Conservation (phyloP, 2,329 filamentous ascomycete species). For the Aspergillus sp. region DNA sequence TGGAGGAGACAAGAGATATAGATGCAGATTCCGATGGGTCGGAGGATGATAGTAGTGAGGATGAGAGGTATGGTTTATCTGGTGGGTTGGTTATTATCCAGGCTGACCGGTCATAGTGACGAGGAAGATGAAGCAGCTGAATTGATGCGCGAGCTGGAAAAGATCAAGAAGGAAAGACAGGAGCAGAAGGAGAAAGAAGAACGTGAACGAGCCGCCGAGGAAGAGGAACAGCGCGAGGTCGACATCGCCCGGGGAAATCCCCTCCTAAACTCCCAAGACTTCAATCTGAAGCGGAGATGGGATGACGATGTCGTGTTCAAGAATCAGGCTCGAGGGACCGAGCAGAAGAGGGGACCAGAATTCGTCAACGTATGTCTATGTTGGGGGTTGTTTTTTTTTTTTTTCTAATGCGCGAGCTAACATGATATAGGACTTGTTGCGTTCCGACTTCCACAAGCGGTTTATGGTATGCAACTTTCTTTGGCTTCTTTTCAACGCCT, state of each 20-base stretch:
- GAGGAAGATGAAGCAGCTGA: slow-evolving; percentile 81
- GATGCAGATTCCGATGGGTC: slow-evolving; percentile 71
- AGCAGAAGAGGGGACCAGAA: slow-evolving; percentile 86
- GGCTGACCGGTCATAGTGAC: slow-evolving; percentile 45
- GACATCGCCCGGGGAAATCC: slow-evolving; percentile 93
- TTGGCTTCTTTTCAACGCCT: neutral
- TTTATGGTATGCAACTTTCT: slow-evolving; percentile 63
- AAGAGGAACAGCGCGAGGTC: slow-evolving; percentile 74
- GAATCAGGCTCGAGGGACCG: slow-evolving; percentile 92
- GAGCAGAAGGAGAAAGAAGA: slow-evolving; percentile 79
- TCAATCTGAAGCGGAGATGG: slow-evolving; percentile 81
- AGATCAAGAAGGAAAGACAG: slow-evolving; percentile 80
- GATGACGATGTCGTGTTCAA: slow-evolving; percentile 99
- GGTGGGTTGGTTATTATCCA: neutral
- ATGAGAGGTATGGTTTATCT: slow-evolving; percentile 46
- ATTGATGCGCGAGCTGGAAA: slow-evolving; percentile 85
- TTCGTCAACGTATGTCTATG: slow-evolving; percentile 79
- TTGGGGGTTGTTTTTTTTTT: too few relatives aligned
- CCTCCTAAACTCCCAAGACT: slow-evolving; percentile 78
- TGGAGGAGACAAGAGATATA: slow-evolving; percentile 81
- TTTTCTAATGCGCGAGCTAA: slow-evolving; percentile 5
- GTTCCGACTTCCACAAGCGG: slow-evolving; percentile 94
- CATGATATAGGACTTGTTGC: slow-evolving; percentile 62
- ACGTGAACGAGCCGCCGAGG: slow-evolving; percentile 68
- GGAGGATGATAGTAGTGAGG: slow-evolving; percentile 52